phyloP scores from a whole-genome alignment of 1,284 basidiomycete species.

The Naganishia liquefaciens region DNA sequence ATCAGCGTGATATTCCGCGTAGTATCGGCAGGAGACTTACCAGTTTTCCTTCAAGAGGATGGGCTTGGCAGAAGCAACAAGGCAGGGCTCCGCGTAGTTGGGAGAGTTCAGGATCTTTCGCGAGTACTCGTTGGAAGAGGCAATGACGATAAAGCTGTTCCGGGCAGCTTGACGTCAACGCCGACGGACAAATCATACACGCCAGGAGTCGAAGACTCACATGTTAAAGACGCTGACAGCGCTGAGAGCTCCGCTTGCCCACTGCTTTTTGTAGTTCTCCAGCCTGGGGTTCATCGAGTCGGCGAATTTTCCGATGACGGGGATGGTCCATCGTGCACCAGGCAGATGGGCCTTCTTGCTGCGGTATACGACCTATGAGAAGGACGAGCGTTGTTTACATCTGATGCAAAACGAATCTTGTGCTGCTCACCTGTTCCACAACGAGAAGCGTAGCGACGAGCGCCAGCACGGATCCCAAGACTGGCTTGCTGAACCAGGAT shows the following conservation, averaged over 20 bases:
- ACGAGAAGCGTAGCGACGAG: conserved; percentile 50
- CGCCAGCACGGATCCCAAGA: conserved; percentile 48
- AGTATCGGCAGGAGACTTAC: conserved; percentile 55
- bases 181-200: conserved; percentile 7
- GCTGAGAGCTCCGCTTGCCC: conserved; percentile 79
- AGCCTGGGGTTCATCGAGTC: conserved; percentile 85
- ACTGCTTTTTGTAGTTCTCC: conserved; percentile 84
- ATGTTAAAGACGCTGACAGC: conserved; percentile 94
- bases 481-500: conserved; percentile 45
- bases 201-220: conserved; percentile 57
- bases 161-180: no score
- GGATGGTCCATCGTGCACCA: conserved; percentile 86
- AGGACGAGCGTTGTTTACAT: neutral
- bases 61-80: conserved; percentile 89
- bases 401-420: neutral
- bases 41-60: conserved; percentile 89
- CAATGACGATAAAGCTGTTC: conserved; percentile 93
- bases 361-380: conserved; percentile 72
- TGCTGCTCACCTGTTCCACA: conserved; percentile 44
- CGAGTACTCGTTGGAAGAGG: conserved; percentile 83
- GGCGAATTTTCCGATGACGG: conserved; percentile 87
- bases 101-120: conserved; percentile 94
- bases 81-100: conserved; percentile 83
- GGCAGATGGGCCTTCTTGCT: conserved; percentile 84
- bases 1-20: neutral